phyloP scores from a whole-genome alignment of 1,139 yeast genomes.

The Saccharomyces hybrid region DNA sequence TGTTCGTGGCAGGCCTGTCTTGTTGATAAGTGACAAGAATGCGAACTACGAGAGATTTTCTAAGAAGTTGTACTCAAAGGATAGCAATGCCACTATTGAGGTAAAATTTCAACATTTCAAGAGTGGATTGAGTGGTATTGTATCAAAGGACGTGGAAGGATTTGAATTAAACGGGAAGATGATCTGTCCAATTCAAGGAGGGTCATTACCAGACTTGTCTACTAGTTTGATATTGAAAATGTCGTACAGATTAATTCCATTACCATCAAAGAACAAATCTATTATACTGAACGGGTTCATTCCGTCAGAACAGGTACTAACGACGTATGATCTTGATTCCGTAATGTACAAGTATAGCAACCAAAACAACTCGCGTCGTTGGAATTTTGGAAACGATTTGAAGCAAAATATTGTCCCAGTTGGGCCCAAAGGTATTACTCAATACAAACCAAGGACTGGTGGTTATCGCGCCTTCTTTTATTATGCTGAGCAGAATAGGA shows the following conservation, averaged over 20 bases:
- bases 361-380: conserved; percentile 17
- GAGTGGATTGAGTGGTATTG: conserved; percentile 64
- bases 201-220: conserved; percentile 49
- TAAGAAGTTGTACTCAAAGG: conserved; percentile 31
- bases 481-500: conserved; percentile 19
- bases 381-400: conserved; percentile 29
- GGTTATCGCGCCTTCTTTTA: conserved; percentile 36
- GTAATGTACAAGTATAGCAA: conserved; percentile 38
- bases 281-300: conserved; percentile 78
- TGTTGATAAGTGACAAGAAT: conserved; percentile 53
- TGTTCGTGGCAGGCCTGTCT: conserved; percentile 53
- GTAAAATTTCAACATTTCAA: conserved; percentile 41
- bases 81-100: conserved; percentile 20
- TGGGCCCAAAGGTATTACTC: conserved; percentile 35
- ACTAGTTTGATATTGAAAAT: conserved; percentile 50
- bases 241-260: conserved; percentile 53
- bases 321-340: conserved; percentile 62
- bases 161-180: conserved; percentile 45
- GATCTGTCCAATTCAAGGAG: conserved; percentile 52
- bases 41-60: conserved; percentile 30
- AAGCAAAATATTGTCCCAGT: conserved; percentile 29
- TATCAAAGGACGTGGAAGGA: conserved; percentile 36
- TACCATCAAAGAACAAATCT: conserved; percentile 55
- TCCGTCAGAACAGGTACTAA: conserved; percentile 53
- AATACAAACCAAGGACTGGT: conserved; percentile 37